Evolutionary conservation across 1,284 basidiomycete genomes (phyloP).

Genomic region (Wallemia mellicola): DNA sequence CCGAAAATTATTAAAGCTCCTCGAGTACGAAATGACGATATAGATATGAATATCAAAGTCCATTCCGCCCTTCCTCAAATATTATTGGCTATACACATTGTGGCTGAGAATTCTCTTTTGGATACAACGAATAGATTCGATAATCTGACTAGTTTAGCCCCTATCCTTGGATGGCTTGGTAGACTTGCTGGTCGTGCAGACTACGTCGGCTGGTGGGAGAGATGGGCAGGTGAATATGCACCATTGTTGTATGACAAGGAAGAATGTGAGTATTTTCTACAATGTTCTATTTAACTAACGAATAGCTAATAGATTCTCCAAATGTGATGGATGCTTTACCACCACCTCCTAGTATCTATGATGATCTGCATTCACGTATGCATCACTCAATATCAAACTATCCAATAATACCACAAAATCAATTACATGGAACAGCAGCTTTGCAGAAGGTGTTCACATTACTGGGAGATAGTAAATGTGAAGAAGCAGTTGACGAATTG

Average conservation of each 20-base stretch:
- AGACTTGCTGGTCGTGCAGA: not conserved
- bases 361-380: not conserved
- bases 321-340: not conserved
- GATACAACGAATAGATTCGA: not conserved
- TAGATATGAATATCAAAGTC: not conserved
- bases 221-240: not conserved
- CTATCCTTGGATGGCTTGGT: not conserved
- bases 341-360: not conserved
- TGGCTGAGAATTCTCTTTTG: not conserved
- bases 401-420: constrained; percentile 2
- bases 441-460: constrained; percentile 2
- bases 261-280: not conserved
- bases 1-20: not conserved
- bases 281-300: not conserved
- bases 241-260: not conserved
- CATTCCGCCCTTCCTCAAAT: not conserved
- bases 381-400: not conserved
- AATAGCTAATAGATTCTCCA: not conserved
- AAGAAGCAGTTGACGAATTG: constrained; percentile 27
- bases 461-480: not conserved
- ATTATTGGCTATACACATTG: not conserved
- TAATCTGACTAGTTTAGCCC: not conserved
- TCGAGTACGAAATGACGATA: too few species aligned
- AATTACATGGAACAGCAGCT: not conserved
- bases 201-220: not conserved